Evolutionary conservation across 1,284 basidiomycete genomes (phyloP).

Genomic region (Trametes versicolor): DNA sequence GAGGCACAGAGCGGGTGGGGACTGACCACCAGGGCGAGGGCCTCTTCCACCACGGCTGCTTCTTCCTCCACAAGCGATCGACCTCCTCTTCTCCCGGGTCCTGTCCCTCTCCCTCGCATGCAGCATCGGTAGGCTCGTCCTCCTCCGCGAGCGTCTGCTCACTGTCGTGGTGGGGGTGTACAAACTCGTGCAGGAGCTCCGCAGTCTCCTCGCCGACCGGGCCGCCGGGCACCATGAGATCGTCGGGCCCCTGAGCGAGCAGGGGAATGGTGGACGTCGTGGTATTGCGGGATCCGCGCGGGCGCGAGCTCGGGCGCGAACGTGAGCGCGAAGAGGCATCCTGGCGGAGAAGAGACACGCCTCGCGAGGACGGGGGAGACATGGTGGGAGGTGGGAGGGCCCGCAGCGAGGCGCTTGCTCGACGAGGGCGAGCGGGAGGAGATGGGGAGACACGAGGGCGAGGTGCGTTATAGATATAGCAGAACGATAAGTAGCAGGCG

Average conservation of each 20-base stretch:
- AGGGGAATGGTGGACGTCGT: slow-evolving; percentile 37
- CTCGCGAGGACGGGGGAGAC: slow-evolving; percentile 31
- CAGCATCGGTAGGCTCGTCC: slow-evolving; percentile 30
- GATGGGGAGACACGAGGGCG: background rate
- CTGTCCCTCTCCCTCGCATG: slow-evolving; percentile 25
- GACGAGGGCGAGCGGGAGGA: background rate
- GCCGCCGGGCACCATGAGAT: slow-evolving; percentile 55
- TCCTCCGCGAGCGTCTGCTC: slow-evolving; percentile 50
- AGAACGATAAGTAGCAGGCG: background rate
- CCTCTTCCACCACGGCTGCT: slow-evolving; percentile 72
- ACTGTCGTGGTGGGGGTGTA: slow-evolving; percentile 50
- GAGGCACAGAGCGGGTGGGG: too few relatives aligned
- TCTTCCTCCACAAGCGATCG: slow-evolving; percentile 40
- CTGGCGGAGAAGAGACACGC: slow-evolving; percentile 25
- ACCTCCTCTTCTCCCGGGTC: slow-evolving; percentile 41
- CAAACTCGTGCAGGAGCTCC: slow-evolving; percentile 58
- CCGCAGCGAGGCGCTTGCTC: slow-evolving; percentile 2
- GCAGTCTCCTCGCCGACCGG: slow-evolving; percentile 55
- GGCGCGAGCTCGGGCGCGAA: slow-evolving; percentile 38
- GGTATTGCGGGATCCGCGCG: slow-evolving; percentile 38
- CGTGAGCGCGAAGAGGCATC: slow-evolving; percentile 20
- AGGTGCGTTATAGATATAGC: background rate
- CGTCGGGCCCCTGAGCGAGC: slow-evolving; percentile 49
- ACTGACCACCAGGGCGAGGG: slow-evolving; percentile 77
- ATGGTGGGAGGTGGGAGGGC: slow-evolving; percentile 17